These are phyloP conservation scores for Fusarium verticillioides DNA, from an alignment of 2,329 filamentous ascomycete species.

Conservation along the genomic window DNA sequence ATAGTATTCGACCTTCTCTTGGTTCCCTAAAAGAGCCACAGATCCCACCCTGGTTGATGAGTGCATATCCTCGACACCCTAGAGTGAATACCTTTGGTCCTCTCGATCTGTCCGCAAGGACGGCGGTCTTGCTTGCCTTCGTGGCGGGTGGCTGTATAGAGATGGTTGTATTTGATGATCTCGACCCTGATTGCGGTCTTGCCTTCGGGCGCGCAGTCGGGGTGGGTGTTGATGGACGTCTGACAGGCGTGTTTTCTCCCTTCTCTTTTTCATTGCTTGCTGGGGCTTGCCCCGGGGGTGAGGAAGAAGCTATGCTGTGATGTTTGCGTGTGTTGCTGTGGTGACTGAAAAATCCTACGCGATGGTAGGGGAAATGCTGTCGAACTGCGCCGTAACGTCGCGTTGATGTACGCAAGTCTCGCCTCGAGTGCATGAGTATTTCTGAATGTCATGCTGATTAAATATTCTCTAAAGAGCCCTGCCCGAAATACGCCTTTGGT, in stretches of 20 bases:
- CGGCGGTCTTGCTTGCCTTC: slow-evolving; percentile 57
- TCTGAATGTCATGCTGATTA: neutral
- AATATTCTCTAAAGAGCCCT: neutral
- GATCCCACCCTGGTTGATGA: slow-evolving; percentile 70
- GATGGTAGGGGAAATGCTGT: fast-evolving
- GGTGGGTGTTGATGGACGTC: slow-evolving; percentile 90
- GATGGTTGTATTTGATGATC: slow-evolving; percentile 87
- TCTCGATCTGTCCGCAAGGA: slow-evolving; percentile 58
- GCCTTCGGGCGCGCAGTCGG: slow-evolving; percentile 80
- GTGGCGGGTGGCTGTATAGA: slow-evolving; percentile 72
- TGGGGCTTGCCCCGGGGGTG: slow-evolving; percentile 58
- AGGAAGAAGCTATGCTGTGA: slow-evolving; percentile 58
- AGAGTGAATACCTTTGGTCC: slow-evolving; percentile 46
- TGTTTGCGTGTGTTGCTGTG: neutral
- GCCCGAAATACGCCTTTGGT: neutral
- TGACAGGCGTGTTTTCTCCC: slow-evolving; percentile 75
- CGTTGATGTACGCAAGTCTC: too few relatives aligned
- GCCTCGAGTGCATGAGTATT: neutral
- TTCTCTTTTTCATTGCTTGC: slow-evolving; percentile 66
- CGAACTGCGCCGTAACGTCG: fast-evolving
- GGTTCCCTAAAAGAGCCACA: slow-evolving; percentile 93
- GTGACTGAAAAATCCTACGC: fast-evolving
- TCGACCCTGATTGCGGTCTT: slow-evolving; percentile 77
- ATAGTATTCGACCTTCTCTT: slow-evolving; percentile 95
- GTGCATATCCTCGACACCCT: slow-evolving; percentile 78